Evolutionary conservation across 352 stramenopile genomes (phyloP).

Genomic region (Phytophthora foliorum): DNA sequence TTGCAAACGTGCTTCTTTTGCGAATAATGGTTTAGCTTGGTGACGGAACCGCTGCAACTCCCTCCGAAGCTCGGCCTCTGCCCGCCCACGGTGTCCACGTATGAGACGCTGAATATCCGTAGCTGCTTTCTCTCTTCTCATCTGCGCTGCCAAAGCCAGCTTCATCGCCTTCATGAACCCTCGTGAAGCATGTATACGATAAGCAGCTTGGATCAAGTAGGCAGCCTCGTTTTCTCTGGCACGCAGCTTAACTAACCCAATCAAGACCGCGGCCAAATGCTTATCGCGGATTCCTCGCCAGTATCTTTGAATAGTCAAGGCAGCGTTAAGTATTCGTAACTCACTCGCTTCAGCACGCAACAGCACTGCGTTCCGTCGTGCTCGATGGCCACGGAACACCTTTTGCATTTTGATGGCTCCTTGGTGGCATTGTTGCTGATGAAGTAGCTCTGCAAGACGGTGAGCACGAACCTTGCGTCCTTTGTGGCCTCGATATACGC

Average conservation of each 20-base stretch:
- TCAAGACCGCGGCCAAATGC: conserved; percentile 73
- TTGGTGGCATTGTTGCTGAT: conserved; percentile 56
- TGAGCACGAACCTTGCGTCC: conserved; percentile 55
- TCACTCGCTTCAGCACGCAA: conserved; percentile 53
- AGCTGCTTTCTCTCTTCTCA: conserved; percentile 51
- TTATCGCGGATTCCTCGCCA: conserved; percentile 84
- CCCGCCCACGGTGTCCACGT: conserved; percentile 83
- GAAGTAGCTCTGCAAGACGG: conserved; percentile 60
- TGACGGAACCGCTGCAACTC: conserved; percentile 79
- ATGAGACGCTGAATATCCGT: conserved; percentile 80
- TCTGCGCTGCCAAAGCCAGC: conserved; percentile 55
- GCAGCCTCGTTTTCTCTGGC: conserved; percentile 67
- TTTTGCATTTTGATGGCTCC: conserved; percentile 73
- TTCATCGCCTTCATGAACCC: conserved; percentile 75
- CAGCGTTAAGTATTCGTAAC: conserved; percentile 57
- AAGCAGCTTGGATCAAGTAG: conserved; percentile 66
- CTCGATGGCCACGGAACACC: conserved; percentile 70
- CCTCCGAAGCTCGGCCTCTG: conserved; percentile 70
- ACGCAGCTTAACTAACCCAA: conserved; percentile 76
- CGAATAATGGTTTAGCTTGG: conserved; percentile 79
- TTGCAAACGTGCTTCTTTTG: conserved; percentile 58
- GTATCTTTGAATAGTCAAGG: conserved; percentile 79
- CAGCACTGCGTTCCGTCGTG: conserved; percentile 49
- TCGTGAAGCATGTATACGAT: conserved; percentile 66
- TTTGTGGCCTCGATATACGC: conserved; percentile 78